Base-by-base conservation (phyloP, 2,329 filamentous ascomycete species). In the Penicillium sp. region DNA sequence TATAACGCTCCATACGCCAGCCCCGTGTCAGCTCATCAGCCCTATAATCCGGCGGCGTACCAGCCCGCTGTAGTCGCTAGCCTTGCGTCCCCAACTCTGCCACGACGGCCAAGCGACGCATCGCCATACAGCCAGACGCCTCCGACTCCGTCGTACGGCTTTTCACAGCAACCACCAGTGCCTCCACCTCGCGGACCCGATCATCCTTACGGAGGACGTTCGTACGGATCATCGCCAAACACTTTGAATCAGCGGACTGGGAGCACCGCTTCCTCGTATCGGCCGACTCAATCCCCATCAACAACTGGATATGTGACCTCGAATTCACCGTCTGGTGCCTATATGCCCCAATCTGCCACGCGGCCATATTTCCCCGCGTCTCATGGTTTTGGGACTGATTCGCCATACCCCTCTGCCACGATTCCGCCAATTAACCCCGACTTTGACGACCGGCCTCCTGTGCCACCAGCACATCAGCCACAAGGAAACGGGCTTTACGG, bases 31-130 rank as follows among this genome's bases (percentile, higher is more conserved):
- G 53, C 53, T 10, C 72, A 75, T 57, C 75, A 76, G 49, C 73
- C 76, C 10, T 80, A 80, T 59, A 76, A 79, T 49, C 78, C 78
- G 1, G 77, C 78, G 2, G 76, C 76, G 20, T 80, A 79, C 55
- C 73, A 75, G 40, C 63, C 73, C 18, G 57, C 71, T 4, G 57
- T 58, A n/a, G 60, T 67, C 22, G 55, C 65, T 4, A 57, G 59
- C 20, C 57, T 71, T 28, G 59, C 58, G 14, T 64, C 70, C 41
- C 59, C 70, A 2, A 70, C 65, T 44, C 55, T 69, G 8, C 66
- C 68, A 31, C 69, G 67, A 56, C 71, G 68, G 46, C 59, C 63
- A 27, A 63, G 60, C 57, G 62, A 62, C 46, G 57, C 58, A 38
- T 59, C 57, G 28, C 56, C 50, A 33, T 68, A 63, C 54, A 58